These are phyloP conservation scores for Fusarium sp. DNA, from an alignment of 2,329 filamentous ascomycete species.

Conservation along the genomic window DNA sequence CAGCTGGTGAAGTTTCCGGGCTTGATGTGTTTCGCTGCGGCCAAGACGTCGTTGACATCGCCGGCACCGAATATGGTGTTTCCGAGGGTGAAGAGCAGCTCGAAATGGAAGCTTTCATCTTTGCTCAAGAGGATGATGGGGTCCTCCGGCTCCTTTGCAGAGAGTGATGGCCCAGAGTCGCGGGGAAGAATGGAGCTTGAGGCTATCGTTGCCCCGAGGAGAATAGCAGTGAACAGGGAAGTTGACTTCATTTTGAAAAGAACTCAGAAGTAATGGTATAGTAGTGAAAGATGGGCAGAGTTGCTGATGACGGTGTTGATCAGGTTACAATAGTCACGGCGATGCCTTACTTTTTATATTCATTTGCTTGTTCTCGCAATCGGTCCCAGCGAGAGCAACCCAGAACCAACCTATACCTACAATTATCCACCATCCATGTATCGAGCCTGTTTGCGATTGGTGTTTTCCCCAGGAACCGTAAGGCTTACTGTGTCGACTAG, in stretches of 20 bases:
- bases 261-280: neutral
- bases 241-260: neutral
- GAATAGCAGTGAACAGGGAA: neutral
- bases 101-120: neutral
- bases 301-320: fast-evolving
- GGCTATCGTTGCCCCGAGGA: neutral
- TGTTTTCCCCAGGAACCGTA: neutral
- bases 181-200: neutral
- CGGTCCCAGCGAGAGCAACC: neutral
- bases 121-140: neutral
- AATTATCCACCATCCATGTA: neutral
- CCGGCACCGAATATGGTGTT: neutral
- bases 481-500: neutral
- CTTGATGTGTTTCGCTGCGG: neutral
- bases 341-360: neutral
- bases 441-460: neutral
- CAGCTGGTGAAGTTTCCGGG: neutral
- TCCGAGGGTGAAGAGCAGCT: neutral
- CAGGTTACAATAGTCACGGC: neutral
- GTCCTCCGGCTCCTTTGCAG: fast-evolving
- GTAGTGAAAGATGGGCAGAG: neutral
- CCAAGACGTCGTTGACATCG: neutral
- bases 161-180: fast-evolving
- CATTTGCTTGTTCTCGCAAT: neutral
- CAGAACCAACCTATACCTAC: neutral